Percentiles rank a stretch among this genome's conserved stretches.
These are phyloP conservation scores for Solanum piurae DNA, from an alignment of 257 asterid genomes.

Conservation along the genomic window DNA sequence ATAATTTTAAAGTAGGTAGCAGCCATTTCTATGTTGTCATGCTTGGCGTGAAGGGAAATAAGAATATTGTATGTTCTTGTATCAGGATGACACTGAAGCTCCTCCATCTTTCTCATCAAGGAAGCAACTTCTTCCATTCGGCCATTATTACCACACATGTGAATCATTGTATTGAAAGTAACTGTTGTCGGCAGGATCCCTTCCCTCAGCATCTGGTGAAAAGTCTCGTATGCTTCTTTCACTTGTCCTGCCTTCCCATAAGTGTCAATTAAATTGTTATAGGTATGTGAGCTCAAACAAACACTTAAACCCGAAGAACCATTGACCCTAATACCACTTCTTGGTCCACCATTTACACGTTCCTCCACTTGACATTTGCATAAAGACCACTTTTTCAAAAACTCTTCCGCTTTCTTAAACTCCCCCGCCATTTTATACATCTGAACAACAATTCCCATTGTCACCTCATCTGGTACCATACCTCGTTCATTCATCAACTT, in stretches of 20 bases:
- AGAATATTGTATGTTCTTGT: constrained; percentile 81
- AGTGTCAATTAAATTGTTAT: constrained; percentile 79
- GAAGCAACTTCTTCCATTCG: constrained; percentile 52
- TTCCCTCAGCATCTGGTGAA: constrained; percentile 56
- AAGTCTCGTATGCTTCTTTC: constrained; percentile 61
- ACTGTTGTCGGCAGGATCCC: constrained; percentile 65
- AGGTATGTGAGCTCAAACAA: constrained; percentile 51
- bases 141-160: constrained; percentile 74
- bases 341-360: constrained; percentile 8
- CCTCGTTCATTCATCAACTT: constrained; percentile 50
- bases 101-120: constrained; percentile 61
- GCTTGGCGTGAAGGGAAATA: constrained; percentile 71
- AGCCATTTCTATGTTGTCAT: constrained; percentile 51
- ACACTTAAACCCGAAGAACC: constrained; percentile 12
- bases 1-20: constrained; percentile 55
- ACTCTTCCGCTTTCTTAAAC: constrained; percentile 66
- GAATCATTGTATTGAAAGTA: constrained; percentile 90
- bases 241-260: constrained; percentile 86
- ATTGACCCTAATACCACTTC: constrained; percentile 9
- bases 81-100: constrained; percentile 57
- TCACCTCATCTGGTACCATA: constrained; percentile 89
- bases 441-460: constrained; percentile 78
- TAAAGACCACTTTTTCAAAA: constrained; percentile 69
- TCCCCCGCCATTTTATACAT: constrained; percentile 91
- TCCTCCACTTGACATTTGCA: constrained; percentile 9